phyloP scores from a whole-genome alignment of 495 filamentous ascomycete species.

The Neurospora sp. region DNA sequence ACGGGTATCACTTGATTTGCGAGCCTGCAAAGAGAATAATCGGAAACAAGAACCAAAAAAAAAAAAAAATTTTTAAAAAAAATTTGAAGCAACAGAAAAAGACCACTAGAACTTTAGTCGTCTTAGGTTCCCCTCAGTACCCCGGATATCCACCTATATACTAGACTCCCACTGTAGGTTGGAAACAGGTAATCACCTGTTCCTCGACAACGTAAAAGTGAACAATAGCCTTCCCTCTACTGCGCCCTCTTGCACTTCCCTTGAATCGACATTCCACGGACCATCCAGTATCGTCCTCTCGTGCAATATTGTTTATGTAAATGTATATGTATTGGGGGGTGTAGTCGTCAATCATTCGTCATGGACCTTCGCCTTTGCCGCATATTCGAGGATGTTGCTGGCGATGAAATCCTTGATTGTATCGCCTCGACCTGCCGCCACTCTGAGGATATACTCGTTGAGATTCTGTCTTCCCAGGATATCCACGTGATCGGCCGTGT shows the following conservation, averaged over 20 bases:
- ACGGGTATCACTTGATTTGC: background rate
- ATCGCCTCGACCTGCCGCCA: slow-evolving; percentile 81
- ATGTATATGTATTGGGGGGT: background rate
- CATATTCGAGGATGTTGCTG: slow-evolving; percentile 72
- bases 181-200: background rate
- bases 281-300: background rate
- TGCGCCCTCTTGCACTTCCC: background rate
- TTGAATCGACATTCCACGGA: background rate
- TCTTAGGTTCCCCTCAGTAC: background rate
- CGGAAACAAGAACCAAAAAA: background rate
- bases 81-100: background rate
- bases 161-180: background rate
- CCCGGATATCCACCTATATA: background rate
- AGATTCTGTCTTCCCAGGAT: slow-evolving; percentile 81
- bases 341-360: slow-evolving; percentile 21
- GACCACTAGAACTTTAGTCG: background rate
- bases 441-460: slow-evolving; percentile 81
- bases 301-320: background rate
- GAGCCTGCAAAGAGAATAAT: background rate
- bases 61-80: background rate
- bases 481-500: slow-evolving; percentile 95
- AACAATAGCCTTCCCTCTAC: background rate
- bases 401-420: slow-evolving; percentile 66
- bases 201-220: background rate
- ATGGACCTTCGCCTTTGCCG: slow-evolving; percentile 64